Conservation (phyloP, 768 basidiomycete genomes). For the Agaricus subrufescens region DNA sequence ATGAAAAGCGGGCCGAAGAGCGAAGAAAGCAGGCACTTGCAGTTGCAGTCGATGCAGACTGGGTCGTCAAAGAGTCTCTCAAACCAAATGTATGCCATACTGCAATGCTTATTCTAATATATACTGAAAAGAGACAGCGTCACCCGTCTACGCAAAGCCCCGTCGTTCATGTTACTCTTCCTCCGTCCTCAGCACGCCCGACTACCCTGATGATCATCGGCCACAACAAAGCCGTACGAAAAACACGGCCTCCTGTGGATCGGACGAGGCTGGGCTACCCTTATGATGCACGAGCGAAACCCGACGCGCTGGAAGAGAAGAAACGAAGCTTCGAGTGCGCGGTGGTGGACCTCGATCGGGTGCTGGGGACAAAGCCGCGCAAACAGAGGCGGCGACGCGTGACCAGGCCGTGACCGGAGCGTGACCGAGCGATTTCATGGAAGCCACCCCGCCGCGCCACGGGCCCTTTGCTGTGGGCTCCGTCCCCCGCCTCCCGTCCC, state of each 20-base stretch:
- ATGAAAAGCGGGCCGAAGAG: slow-evolving; percentile 32
- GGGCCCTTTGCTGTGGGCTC: slow-evolving; percentile 37
- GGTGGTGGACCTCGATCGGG: slow-evolving; percentile 16
- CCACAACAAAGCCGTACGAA: slow-evolving; percentile 25
- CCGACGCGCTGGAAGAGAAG: slow-evolving; percentile 1
- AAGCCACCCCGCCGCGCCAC: slow-evolving; percentile 47
- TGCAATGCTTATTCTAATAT: neutral
- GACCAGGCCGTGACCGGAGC: neutral
- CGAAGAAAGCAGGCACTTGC: slow-evolving; percentile 34
- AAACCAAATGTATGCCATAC: slow-evolving; percentile 14
- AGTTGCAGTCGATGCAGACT: slow-evolving; percentile 34
- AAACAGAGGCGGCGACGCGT: slow-evolving; percentile 3
- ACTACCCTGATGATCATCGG: slow-evolving; percentile 27
- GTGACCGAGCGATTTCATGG: slow-evolving; percentile 19
- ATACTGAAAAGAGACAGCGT: neutral
- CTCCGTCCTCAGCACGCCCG: slow-evolving; percentile 1
- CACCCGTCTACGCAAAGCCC: slow-evolving; percentile 1
- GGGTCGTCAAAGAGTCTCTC: slow-evolving; percentile 21
- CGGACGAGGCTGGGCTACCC: slow-evolving; percentile 22
- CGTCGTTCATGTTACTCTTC: neutral
- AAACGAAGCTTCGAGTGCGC: slow-evolving; percentile 16
- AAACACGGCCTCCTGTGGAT: slow-evolving; percentile 38
- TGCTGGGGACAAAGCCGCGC: neutral
- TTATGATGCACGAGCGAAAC: slow-evolving; percentile 19
- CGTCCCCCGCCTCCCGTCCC: slow-evolving; percentile 49